Conservation (phyloP, 148 eudicot genomes). For the Fagopyrum homotropicum region DNA sequence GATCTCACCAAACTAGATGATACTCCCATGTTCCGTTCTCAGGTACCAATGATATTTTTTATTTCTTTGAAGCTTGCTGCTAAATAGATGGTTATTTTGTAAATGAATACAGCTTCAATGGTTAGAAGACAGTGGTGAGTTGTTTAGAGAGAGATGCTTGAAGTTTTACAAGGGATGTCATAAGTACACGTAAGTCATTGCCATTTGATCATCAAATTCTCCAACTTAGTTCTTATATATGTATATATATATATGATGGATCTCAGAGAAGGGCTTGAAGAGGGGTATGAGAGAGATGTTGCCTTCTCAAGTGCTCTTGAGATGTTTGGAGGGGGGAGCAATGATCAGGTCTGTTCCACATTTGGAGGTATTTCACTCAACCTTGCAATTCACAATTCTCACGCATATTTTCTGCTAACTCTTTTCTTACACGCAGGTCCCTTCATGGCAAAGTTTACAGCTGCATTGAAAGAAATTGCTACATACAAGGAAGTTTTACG, state of each 20-base stretch:
- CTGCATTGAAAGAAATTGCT: constrained; percentile 78
- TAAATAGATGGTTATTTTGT: background rate
- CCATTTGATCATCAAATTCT: no score
- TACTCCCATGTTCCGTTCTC: constrained; percentile 13
- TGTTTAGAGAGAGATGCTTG: constrained; percentile 80
- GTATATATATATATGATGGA: background rate
- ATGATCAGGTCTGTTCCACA: constrained; percentile 67
- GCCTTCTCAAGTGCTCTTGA: constrained; percentile 78
- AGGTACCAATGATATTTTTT: constrained; percentile 5
- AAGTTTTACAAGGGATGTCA: constrained; percentile 91
- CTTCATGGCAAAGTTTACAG: constrained; percentile 71
- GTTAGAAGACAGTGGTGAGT: constrained; percentile 85
- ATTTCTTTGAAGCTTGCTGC: background rate
- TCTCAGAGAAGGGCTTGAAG: constrained; percentile 93
- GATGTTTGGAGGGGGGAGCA: constrained; percentile 62
- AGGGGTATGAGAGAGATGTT: constrained; percentile 74
- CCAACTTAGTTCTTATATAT: no score
- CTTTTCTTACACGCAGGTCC: constrained; percentile 44
- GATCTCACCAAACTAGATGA: constrained; percentile 13
- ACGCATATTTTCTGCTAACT: no score
- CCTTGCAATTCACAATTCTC: background rate
- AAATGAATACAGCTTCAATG: constrained; percentile 57
- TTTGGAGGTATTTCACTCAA: constrained; percentile 56
- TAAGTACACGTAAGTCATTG: constrained; percentile 73
- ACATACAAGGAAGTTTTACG: constrained; percentile 91